Evolutionary conservation across 192 early-diverging fungal species (phyloP).

Genomic region (Rhizoclosmatium sp.): DNA sequence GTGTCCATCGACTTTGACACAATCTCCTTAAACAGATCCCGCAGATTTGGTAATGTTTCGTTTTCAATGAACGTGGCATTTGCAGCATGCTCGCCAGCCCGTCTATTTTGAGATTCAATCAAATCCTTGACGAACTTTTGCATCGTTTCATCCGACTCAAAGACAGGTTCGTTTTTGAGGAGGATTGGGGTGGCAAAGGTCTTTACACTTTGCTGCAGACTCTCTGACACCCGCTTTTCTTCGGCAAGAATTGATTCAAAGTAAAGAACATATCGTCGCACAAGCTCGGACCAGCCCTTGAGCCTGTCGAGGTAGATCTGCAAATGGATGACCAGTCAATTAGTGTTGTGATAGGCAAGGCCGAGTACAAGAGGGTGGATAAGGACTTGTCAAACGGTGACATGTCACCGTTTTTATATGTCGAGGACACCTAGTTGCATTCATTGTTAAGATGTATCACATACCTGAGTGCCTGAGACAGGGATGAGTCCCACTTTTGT

Average conservation of each 20-base stretch:
- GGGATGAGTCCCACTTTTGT: constrained; percentile 42
- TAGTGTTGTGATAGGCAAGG: neutral
- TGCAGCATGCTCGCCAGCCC: constrained; percentile 38
- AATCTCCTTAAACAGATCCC: constrained; percentile 47
- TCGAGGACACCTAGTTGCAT: neutral
- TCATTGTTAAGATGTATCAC: neutral
- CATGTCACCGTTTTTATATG: neutral
- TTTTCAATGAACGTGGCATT: constrained; percentile 47
- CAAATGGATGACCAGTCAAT: neutral
- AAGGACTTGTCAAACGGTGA: neutral
- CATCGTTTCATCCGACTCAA: constrained; percentile 45
- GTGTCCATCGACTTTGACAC: constrained; percentile 42
- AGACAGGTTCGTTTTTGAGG: constrained; percentile 40
- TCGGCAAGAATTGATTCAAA: constrained; percentile 50
- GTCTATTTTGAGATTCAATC: constrained; percentile 41
- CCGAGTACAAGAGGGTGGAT: too few species aligned
- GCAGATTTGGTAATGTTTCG: constrained; percentile 53
- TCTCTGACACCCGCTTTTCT: constrained; percentile 51
- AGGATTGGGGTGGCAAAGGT: constrained; percentile 37
- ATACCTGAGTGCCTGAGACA: constrained; percentile 31
- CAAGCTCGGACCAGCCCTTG: constrained; percentile 50
- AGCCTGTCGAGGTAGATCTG: constrained; percentile 54
- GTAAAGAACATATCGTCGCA: constrained; percentile 46
- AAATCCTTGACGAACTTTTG: constrained; percentile 50
- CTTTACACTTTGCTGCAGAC: constrained; percentile 35